Base-by-base conservation (phyloP, 148 eudicot genomes). In the Rhododendron mucronatum region DNA sequence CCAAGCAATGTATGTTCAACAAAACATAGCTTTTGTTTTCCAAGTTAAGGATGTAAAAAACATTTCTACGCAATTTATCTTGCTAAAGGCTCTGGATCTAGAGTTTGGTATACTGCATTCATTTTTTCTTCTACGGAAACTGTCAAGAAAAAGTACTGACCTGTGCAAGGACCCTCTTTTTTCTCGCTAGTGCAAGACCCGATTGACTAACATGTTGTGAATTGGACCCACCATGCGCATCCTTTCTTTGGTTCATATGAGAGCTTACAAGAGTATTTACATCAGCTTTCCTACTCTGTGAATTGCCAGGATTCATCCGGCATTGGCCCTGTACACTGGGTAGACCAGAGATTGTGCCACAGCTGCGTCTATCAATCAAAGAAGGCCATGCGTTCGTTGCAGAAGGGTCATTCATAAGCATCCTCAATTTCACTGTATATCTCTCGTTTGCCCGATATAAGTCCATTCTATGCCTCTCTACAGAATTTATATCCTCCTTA, bases 111-210 rank as follows among this genome's bases (percentile, higher is more conserved):
- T 14, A 15, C 14, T 71, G 14, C 18, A 33, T 14, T 30, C 30
- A 30, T 26, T 10, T 30, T 28, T 69, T 69, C 75, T 71, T 71
- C 76, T 4, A 71, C 2, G 16, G 20, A 71, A 71, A 71, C 30
- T 30, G 76, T 71, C 76, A 5, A 71, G 53, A 8, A 59, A 83
- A 28, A 80, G 37, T 8, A 89, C 93, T 15, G 83, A 96, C 98
- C 98, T 93, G 96, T 30, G 92, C 91, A 87, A 92, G 96, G 73
- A 96, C 92, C 82, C 98, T 92, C 89, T 93, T 96, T 89, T 96
- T 96, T 82, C 94, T 92, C 87, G 90, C 91, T 86, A 96, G 93
- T 74, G 95, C 94, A 91, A 96, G 90, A 80, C 94, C 92, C 12
- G 95, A 92, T 88, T 91, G 97, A 88, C 94, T 93, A 74, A 90